A percentile compares a stretch with the other conserved stretches of the same genome.
Evolutionary conservation across 2,329 filamentous ascomycete species (phyloP).

Genomic region (Cladosporium sp.): DNA sequence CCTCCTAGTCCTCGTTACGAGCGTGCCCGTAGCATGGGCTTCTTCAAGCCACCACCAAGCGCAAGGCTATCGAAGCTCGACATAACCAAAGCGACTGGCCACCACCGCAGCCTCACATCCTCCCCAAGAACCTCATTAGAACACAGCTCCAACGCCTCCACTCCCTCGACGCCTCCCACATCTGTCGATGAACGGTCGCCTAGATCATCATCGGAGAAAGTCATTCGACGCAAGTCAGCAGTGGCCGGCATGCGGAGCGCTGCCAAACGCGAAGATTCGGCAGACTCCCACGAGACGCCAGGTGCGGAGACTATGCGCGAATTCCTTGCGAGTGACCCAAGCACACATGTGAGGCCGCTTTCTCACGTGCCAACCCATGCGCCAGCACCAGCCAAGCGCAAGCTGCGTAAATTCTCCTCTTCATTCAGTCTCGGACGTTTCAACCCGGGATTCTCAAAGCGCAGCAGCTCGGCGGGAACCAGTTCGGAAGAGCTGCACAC

Average conservation of each 20-base stretch:
- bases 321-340: slow-evolving; percentile 8
- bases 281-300: neutral
- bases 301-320: slow-evolving; percentile 9
- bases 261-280: neutral
- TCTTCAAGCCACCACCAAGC: neutral
- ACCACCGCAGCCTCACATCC: slow-evolving; percentile 9
- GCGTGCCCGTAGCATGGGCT: neutral
- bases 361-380: neutral
- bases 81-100: neutral
- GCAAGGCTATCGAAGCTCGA: slow-evolving; percentile 6
- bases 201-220: slow-evolving; percentile 6
- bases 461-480: neutral
- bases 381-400: neutral
- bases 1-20: slow-evolving; percentile 13
- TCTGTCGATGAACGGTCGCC: slow-evolving; percentile 17
- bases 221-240: slow-evolving; percentile 14
- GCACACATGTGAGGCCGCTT: neutral
- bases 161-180: slow-evolving; percentile 16
- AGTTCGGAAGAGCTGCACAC: neutral
- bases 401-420: slow-evolving; percentile 28
- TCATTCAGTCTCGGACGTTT: slow-evolving; percentile 27
- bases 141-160: slow-evolving; percentile 6
- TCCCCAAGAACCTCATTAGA: slow-evolving; percentile 11
- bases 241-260: slow-evolving; percentile 9
- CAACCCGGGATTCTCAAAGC: slow-evolving; percentile 14